These are phyloP conservation scores for Cryptosporidium viatorum DNA, from an alignment of 169 alveolate species.

Conservation along the genomic window DNA sequence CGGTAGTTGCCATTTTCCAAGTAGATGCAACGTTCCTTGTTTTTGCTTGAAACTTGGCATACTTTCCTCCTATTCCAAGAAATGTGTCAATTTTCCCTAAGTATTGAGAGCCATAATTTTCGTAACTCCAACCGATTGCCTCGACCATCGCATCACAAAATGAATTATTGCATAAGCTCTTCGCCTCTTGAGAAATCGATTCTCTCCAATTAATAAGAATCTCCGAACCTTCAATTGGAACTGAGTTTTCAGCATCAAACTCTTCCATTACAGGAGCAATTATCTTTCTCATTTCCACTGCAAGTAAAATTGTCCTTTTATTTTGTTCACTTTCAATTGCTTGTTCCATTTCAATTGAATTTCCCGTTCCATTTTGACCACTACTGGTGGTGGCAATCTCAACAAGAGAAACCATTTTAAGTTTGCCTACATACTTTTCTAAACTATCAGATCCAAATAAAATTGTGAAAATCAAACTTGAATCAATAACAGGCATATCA, in stretches of 20 bases:
- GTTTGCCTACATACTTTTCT: slow-evolving; percentile 89
- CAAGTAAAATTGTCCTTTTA: slow-evolving; percentile 87
- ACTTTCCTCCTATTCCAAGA: slow-evolving; percentile 86
- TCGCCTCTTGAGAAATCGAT: slow-evolving; percentile 81
- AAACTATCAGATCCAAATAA: slow-evolving; percentile 90
- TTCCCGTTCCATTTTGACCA: neutral
- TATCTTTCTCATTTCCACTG: slow-evolving; percentile 82
- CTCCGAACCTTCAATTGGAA: slow-evolving; percentile 75
- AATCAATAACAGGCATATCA: slow-evolving; percentile 90
- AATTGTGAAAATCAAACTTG: slow-evolving; percentile 87
- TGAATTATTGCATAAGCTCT: slow-evolving; percentile 84
- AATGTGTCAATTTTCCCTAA: slow-evolving; percentile 87
- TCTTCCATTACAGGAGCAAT: slow-evolving; percentile 35
- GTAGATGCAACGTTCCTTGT: slow-evolving; percentile 83
- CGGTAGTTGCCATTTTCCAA: slow-evolving; percentile 83
- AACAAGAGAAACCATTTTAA: slow-evolving; percentile 86
- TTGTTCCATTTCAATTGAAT: slow-evolving; percentile 22
- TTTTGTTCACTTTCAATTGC: slow-evolving; percentile 77
- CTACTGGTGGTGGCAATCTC: slow-evolving; percentile 78
- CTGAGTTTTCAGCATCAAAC: slow-evolving; percentile 70
- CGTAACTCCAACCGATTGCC: slow-evolving; percentile 92
- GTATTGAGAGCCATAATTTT: slow-evolving; percentile 88
- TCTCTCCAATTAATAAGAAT: slow-evolving; percentile 78
- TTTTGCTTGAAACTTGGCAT: slow-evolving; percentile 86
- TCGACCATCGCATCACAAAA: slow-evolving; percentile 88